Evolutionary conservation across 1,284 basidiomycete genomes (phyloP).

Genomic region (Boletus hoseneyae): DNA sequence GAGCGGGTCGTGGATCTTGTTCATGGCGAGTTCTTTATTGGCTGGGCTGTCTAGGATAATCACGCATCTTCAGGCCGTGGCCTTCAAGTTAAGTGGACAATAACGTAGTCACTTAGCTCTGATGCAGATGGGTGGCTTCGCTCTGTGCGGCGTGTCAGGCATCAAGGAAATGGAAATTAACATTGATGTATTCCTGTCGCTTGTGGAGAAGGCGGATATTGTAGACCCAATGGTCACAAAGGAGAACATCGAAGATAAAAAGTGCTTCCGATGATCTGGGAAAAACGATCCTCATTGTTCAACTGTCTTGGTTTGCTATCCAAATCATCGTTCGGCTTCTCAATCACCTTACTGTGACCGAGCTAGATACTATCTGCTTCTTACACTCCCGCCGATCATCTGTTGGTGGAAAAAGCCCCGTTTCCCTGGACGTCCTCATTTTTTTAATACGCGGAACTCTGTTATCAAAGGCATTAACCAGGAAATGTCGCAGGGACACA

Average conservation of each 20-base stretch:
- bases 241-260: slow-evolving; percentile 30
- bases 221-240: slow-evolving; percentile 9
- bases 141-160: neutral
- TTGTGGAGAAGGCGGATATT: slow-evolving; percentile 2
- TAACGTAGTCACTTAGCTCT: slow-evolving; percentile 24
- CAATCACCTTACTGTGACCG: slow-evolving; percentile 27
- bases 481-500: neutral
- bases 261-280: slow-evolving; percentile 31
- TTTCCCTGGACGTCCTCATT: slow-evolving; percentile 2
- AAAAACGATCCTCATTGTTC: slow-evolving; percentile 30
- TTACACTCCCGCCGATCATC: slow-evolving; percentile 28
- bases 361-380: slow-evolving; percentile 29
- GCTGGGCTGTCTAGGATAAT: neutral
- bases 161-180: neutral
- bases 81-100: slow-evolving; percentile 18
- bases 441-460: neutral
- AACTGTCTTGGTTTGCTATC: slow-evolving; percentile 34
- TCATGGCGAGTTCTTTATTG: neutral
- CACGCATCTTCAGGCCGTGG: slow-evolving; percentile 7
- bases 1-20: neutral
- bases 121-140: slow-evolving; percentile 34
- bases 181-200: neutral
- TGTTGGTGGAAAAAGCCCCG: slow-evolving; percentile 39
- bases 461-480: too few relatives aligned
- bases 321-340: slow-evolving; percentile 28